Base-by-base conservation (phyloP, 768 basidiomycete species). In the Naganishia vaughanmartiniae region DNA sequence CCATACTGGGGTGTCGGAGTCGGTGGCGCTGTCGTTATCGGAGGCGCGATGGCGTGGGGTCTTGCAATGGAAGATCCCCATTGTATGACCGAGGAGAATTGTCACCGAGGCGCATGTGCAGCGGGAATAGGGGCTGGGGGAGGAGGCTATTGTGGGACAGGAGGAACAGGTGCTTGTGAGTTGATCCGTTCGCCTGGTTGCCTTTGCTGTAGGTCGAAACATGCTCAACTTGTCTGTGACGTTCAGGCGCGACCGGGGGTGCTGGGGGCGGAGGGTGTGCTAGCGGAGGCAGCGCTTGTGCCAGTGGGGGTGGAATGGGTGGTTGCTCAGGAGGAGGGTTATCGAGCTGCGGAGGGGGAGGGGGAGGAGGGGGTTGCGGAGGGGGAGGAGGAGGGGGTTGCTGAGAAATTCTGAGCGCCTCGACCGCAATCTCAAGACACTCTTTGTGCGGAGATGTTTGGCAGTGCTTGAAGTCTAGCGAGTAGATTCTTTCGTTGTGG, bases 1-100 rank as follows among this genome's bases (percentile, higher is more conserved):
- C 54, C 54, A 19, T 55, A 55, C 33, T 55, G 54, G 54, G 54
- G 54, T 19, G 54, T 55, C 12, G 28, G 53, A 24, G 54, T 55
- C 4, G 54, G 26, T 34, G 54, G 30, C 5, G 54, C 15, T 30
- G 7, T 31, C 2, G 26, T 55, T 17, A 15, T 31, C 30, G 24
- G 30, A 28, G 54, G 54, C 4, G 48, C 48, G 12, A 12, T 26
- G 48, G 48, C 54, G 17, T 55, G 54, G 54, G 54, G 54, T 15
- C 54, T 55, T 19, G 28, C 54, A 10, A 19, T 34, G 5, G 4
- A 19, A 6, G 54, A 55, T 31, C 30, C 54, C 3, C 54, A 55
- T 31, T 28, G 30, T 10, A 30, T 55, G 54, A 55, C 54, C 6
- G 54, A 55, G 54, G 6, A 26, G 30, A 19, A 55, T 30, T 34